Conservation (phyloP, 345 rosid genomes). For the Heritiera fomes region DNA sequence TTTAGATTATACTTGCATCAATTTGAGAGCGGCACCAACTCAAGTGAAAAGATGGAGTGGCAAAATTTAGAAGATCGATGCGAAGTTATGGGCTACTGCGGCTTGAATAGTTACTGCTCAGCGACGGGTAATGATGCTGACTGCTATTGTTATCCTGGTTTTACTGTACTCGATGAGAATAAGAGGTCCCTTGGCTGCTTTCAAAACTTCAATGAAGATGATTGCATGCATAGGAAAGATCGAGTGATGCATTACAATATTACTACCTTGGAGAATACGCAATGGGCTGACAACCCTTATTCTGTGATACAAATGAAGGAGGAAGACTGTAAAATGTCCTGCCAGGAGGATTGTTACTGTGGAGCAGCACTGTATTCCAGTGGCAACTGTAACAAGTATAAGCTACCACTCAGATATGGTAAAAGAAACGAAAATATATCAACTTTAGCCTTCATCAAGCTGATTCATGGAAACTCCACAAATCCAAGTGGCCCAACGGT, state of each 20-base stretch:
- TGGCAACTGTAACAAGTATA: not conserved
- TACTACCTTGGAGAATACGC: constrained; percentile 22
- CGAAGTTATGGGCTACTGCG: constrained; percentile 24
- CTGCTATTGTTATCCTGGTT: constrained; percentile 32
- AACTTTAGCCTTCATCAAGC: not conserved
- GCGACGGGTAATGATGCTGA: not conserved
- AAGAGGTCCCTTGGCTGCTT: constrained; percentile 24
- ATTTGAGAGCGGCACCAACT: constrained; percentile 1
- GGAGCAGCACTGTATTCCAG: constrained; percentile 22
- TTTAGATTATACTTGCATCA: constrained; percentile 29
- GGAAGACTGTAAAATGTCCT: constrained; percentile 24
- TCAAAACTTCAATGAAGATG: constrained; percentile 26
- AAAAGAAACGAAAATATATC: not conserved
- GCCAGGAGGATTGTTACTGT: constrained; percentile 32
- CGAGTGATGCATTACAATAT: not conserved
- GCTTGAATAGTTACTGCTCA: constrained; percentile 36
- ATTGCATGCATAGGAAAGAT: not conserved
- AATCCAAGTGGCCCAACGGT: not conserved
- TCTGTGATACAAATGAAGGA: constrained; percentile 2
- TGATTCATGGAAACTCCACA: not conserved
- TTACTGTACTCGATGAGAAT: constrained; percentile 14
- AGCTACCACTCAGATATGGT: constrained; percentile 12
- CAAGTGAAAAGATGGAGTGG: not conserved
- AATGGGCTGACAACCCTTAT: constrained; percentile 17
- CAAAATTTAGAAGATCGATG: not conserved